phyloP scores from a whole-genome alignment of 1,284 basidiomycete genomes.

The Pyrrhoderma noxium region DNA sequence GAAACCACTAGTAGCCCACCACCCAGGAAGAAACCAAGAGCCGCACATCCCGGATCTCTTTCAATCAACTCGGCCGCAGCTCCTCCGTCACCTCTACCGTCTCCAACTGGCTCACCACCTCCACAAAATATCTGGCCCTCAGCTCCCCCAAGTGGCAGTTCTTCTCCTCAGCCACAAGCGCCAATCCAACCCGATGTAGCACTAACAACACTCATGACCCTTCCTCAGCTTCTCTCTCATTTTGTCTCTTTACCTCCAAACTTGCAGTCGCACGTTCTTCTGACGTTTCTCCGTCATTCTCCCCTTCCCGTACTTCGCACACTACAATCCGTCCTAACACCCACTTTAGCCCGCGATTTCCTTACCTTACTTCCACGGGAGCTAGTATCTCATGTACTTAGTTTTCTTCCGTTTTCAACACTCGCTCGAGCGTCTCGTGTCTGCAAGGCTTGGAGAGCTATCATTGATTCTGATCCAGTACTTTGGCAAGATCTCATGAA shows the following conservation, averaged over 20 bases:
- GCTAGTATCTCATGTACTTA: conserved; percentile 73
- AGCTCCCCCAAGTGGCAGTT: conserved; percentile 64
- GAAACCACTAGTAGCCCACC: conserved; percentile 50
- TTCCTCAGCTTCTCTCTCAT: conserved; percentile 69
- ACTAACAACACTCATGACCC: conserved; percentile 68
- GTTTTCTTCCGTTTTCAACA: conserved; percentile 67
- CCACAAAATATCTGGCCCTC: conserved; percentile 69
- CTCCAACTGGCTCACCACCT: conserved; percentile 72
- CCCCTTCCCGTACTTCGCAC: conserved; percentile 77
- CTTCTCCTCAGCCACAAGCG: conserved; percentile 57
- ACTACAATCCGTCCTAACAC: conserved; percentile 74
- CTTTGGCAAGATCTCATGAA: conserved; percentile 80
- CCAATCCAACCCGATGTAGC: conserved; percentile 74
- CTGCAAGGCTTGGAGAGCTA: conserved; percentile 71
- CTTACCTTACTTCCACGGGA: conserved; percentile 80
- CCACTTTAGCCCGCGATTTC: conserved; percentile 82
- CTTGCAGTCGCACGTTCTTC: conserved; percentile 78
- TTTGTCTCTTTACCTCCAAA: conserved; percentile 65
- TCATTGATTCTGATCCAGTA: conserved; percentile 78
- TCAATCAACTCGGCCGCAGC: conserved; percentile 57
- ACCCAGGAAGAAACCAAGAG: conserved; percentile 68
- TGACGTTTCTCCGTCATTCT: conserved; percentile 78
- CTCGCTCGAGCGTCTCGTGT: conserved; percentile 77
- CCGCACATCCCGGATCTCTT: conserved; percentile 46
- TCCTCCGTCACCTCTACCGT: conserved; percentile 74